Base-by-base conservation (phyloP, 2,329 filamentous ascomycete genomes). In the Colletotrichum tabaci region DNA sequence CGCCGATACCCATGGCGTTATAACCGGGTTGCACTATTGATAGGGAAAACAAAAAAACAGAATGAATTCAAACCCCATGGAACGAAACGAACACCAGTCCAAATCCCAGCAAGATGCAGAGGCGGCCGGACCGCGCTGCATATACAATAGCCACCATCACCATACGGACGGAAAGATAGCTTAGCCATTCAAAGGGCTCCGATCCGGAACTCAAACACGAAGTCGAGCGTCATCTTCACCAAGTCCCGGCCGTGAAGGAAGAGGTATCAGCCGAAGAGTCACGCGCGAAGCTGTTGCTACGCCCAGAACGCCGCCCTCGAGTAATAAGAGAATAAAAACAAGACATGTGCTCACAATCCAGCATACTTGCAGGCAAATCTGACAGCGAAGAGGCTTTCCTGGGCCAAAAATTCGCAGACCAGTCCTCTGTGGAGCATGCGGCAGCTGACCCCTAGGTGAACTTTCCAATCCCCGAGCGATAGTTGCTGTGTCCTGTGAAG, bases 281-380 rank as follows among this genome's bases (percentile, higher is more conserved):
- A 68, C 71, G 71, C 49, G 44, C 35, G 73, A 68, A 63, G 73
- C 73, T 71, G n/a, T 65, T 50, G 61, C 40, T 64, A 66, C 73
- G 66, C 71, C 73, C 56, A 61, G 42, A 74, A 74, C 73, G 73
- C 73, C 73, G 71, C 71, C 67, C 46, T 72, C 61, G 56, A 71
- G 50, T 62, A 61, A 71, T 21, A 35, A 56, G 40, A 64, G 49
- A 55, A 47, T 26, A 30, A 50, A 13, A 50, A 56, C 42, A 55
- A 70, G 35, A 21, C n/a, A 49, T 40, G 30, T 35, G 60, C 40
- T 55, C 60, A 61, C 26, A 42, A 8, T 5, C 40, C 16, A 9
- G 35, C 30, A 38, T 13, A 38, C 55, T 3, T 16, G 38, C 55
- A 15, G 10, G 35, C 6, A 9, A 57, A 9, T n/a, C 55, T 26